Evolutionary conservation across 108 stramenopile genomes (phyloP), one percentile per base, ranked within the genome.

Genomic region (Cyclotella atomus): DNA sequence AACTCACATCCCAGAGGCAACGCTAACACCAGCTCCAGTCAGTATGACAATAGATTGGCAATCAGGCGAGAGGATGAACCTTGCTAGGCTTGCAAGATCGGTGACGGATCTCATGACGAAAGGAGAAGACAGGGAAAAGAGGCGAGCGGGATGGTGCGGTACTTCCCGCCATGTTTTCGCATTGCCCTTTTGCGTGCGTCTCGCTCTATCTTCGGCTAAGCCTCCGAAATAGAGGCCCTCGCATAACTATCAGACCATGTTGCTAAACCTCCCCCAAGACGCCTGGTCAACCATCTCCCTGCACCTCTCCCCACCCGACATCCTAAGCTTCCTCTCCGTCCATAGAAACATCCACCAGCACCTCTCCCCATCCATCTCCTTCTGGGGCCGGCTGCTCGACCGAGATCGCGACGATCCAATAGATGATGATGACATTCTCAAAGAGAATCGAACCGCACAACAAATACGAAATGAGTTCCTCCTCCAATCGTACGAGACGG

Each of bases 1-100:
- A 49, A 49, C 70, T 60, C 28, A 71, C 70, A 95, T 95, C 8
- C 95, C 91, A 10, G 79, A 82, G 7, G 90, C 88, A 25, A 87
- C 86, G 24, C 81, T 85, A 17, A 95, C 79, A 1, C 95, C 95
- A 8, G 93, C 93, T 27, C 93, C 93, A 0, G 84, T 78, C 29
- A 94, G 76, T 12, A 89, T 44, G 27, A 72, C 76, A 46, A 94
- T 78, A 1, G 88, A 82, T 64, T 81, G 29, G 63, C 88, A 87
- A n/a, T 81, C 83, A 14, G 61, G 44, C 2, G 70, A 71, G n/a
- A 78, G 46, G 35, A 88, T 83, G 52, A 80, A 68, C 17, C 75
- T 62, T n/a, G 84, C 87, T 34, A 88, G 57, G 19, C 56, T 49
- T 19, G 45, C 55, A 10, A 75, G 20, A 69, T 75, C 75, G 19